phyloP scores from a whole-genome alignment of 768 basidiomycete species.

The Macrocybe gigantea region DNA sequence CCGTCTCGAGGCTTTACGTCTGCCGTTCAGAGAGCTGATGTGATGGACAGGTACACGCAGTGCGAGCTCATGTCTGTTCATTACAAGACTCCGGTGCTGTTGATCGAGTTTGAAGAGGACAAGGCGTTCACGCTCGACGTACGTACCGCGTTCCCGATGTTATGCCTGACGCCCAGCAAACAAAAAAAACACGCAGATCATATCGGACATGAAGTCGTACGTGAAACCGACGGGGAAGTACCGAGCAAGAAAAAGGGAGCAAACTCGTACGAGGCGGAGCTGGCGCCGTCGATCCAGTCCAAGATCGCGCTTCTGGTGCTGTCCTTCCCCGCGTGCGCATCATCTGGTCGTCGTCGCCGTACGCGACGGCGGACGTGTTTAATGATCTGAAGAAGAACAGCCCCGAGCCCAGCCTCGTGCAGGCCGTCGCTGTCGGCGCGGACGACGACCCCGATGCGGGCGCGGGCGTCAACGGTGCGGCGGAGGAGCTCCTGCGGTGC shows the following conservation, averaged over 20 bases:
- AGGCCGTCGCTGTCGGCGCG: slow-evolving; percentile 76
- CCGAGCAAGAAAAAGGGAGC: slow-evolving; percentile 33
- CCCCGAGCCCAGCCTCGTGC: slow-evolving; percentile 72
- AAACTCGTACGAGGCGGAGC: slow-evolving; percentile 18
- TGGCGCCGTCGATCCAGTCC: slow-evolving; percentile 65
- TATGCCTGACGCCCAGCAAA: background rate
- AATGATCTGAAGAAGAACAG: slow-evolving; percentile 80
- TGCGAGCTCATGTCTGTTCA: slow-evolving; percentile 96
- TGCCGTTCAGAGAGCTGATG: background rate
- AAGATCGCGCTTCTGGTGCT: slow-evolving; percentile 88
- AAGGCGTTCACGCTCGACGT: slow-evolving; percentile 92
- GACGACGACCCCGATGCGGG: slow-evolving; percentile 68
- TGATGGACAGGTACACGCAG: slow-evolving; percentile 73
- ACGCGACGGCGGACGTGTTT: slow-evolving; percentile 89
- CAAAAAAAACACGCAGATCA: slow-evolving; percentile 31
- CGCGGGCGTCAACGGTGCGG: slow-evolving; percentile 63
- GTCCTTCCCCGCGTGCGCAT: slow-evolving; percentile 85
- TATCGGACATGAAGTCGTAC: slow-evolving; percentile 64
- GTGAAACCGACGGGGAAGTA: slow-evolving; percentile 57
- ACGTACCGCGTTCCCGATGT: slow-evolving; percentile 8
- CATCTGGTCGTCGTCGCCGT: slow-evolving; percentile 97
- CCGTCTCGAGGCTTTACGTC: slow-evolving; percentile 25
- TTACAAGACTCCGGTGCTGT: slow-evolving; percentile 87
- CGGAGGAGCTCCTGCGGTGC: slow-evolving; percentile 77
- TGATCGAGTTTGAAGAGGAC: slow-evolving; percentile 98